phyloP scores from a whole-genome alignment of 371 early-diverging fungal species.

The Actinomucor elegans region DNA sequence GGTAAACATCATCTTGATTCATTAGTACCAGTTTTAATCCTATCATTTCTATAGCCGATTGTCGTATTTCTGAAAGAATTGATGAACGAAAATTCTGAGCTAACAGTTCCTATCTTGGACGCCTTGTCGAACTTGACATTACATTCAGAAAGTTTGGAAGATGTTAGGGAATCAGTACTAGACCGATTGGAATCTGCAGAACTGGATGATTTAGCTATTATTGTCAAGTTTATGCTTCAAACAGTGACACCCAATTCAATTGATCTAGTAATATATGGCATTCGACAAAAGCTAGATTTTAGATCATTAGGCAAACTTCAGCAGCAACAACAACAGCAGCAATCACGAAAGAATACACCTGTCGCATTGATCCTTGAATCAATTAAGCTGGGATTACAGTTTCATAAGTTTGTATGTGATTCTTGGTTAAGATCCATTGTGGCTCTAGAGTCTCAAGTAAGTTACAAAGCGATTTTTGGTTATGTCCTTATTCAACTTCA shows the following conservation, averaged over 20 bases:
- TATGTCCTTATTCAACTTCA: neutral
- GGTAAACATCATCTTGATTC: too few relatives aligned
- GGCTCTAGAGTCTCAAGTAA: conserved; percentile 40
- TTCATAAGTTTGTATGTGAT: conserved; percentile 70
- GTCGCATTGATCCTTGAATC: conserved; percentile 70
- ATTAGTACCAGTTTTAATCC: too few relatives aligned
- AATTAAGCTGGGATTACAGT: conserved; percentile 64
- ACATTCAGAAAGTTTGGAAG: conserved; percentile 53
- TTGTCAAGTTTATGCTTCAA: conserved; percentile 72
- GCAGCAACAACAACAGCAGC: neutral
- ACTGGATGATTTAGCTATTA: conserved; percentile 67
- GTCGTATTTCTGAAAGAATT: conserved; percentile 65
- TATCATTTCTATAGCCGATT: conserved; percentile 42
- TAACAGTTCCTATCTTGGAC: conserved; percentile 76
- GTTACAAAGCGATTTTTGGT: neutral
- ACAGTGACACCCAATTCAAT: conserved; percentile 53
- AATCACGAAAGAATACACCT: conserved; percentile 35
- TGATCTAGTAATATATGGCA: conserved; percentile 44
- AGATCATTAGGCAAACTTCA: conserved; percentile 36
- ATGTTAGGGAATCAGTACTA: conserved; percentile 59
- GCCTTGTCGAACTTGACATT: conserved; percentile 72
- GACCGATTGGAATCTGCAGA: conserved; percentile 69
- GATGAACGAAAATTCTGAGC: conserved; percentile 59
- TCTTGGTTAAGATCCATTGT: conserved; percentile 68
- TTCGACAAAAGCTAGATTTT: conserved; percentile 61